Base-by-base conservation (phyloP, 129 eudicot species). In the Chrysanthemum lavandulifolium region DNA sequence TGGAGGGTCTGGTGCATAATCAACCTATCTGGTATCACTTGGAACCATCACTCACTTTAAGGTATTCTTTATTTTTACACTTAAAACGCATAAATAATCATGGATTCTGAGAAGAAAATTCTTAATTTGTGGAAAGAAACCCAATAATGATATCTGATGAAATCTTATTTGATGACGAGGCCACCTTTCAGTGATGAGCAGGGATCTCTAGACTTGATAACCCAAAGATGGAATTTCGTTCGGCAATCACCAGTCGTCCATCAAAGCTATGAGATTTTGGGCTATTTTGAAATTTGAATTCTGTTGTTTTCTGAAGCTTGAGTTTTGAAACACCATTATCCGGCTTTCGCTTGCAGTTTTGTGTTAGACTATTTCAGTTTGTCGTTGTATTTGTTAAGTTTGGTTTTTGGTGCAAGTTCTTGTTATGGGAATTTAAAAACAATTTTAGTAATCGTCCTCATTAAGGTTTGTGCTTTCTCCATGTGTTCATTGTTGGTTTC, bases 11-110 rank as follows among this genome's bases (percentile, higher is more conserved):
- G 55, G 75, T 59, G 10, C 50, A 16, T 13, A 18, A 69, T 51
- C 75, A 51, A 61, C 53, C 56, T 54, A 13, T 76, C 63, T 10
- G 31, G 31, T 31, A 59, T 48, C 8, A 59, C 80, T 56, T 76
- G 75, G 75, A 60, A 59, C 60, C 75, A 2, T 14, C 61, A 16
- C 80, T 76, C 43, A 59, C 80, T 48, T 68, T 68, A 62, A 57
- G 80, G 80, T 76, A 76, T 25, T 29, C 63, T 76, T 16, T 6
- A 10, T 67, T 7, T 67, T 12, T 14, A 53, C 14, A 6, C 52
- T 12, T 9, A 23, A 25, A 13, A 13, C 36, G 13, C 65, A 61
- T 15, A 61, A 1, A 16, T 61, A 61, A 33, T 8, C 66, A 61
- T 61, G 6, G 36, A 53, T 53, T 53, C 1, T 6, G n/a, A 11